A percentile compares a stretch with the other conserved stretches of the same genome.
phyloP scores from a whole-genome alignment of 164 flowering plant genomes.

The Piper betle region DNA sequence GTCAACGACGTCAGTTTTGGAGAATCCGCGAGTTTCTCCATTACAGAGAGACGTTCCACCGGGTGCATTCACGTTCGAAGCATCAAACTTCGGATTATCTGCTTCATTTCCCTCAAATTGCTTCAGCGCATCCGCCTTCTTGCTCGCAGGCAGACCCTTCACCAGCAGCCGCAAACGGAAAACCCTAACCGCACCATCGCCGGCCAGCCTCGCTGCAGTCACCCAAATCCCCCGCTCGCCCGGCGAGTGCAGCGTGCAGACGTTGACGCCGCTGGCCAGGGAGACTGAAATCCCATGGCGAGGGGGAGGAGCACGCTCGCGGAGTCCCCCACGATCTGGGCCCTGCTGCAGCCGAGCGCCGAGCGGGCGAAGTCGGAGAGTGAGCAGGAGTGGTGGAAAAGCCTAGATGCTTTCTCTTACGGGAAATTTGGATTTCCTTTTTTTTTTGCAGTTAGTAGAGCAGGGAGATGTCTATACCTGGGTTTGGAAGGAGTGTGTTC shows the following conservation, averaged over 20 bases:
- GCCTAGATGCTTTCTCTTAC: too few relatives aligned
- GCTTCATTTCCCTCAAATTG: not conserved
- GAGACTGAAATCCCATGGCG: constrained; percentile 49
- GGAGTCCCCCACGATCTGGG: constrained; percentile 6
- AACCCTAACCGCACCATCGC: constrained; percentile 32
- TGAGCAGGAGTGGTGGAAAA: constrained; percentile 47
- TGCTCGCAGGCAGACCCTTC: constrained; percentile 35
- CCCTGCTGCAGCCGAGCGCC: constrained; percentile 28
- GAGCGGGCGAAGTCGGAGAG: constrained; percentile 23
- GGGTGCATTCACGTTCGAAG: too few relatives aligned
- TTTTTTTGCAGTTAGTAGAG: too few relatives aligned
- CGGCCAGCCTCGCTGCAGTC: constrained; percentile 37
- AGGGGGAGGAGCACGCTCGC: constrained; percentile 35
- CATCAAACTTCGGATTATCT: too few relatives aligned
- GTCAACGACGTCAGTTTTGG: too few relatives aligned
- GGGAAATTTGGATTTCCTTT: too few relatives aligned
- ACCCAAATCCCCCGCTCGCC: constrained; percentile 53
- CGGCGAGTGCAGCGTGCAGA: constrained; percentile 43
- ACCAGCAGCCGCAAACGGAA: constrained; percentile 47
- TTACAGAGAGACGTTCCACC: too few relatives aligned
- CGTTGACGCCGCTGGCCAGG: constrained; percentile 46
- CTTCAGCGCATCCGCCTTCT: constrained; percentile 1
- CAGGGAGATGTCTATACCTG: too few relatives aligned
- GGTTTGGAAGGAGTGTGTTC: too few relatives aligned
- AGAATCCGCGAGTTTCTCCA: too few relatives aligned